These are phyloP conservation scores for Fagopyrum esculentum DNA, from an alignment of 148 eudicot species.

Conservation along the genomic window DNA sequence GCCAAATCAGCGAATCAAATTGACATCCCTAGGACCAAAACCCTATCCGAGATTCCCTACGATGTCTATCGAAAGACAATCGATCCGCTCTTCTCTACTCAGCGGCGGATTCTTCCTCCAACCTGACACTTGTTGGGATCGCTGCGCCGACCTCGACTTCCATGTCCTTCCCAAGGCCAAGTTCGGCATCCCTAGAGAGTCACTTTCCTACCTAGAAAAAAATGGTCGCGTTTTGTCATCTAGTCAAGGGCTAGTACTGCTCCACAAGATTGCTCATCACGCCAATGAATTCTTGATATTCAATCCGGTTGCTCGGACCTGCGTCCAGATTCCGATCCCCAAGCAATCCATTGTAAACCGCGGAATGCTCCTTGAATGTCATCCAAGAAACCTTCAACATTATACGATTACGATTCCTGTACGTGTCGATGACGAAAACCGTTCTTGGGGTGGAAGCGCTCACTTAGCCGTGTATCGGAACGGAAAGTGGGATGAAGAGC, in stretches of 20 bases:
- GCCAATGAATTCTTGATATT: neutral
- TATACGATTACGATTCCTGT: neutral
- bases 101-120: constrained; percentile 1
- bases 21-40: neutral
- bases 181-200: neutral
- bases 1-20: neutral
- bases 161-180: neutral
- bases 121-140: neutral
- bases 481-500: neutral
- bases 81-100: neutral
- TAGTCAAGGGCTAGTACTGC: neutral
- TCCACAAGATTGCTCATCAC: neutral
- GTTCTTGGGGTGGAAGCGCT: neutral
- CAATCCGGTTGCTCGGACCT: neutral
- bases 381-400: neutral
- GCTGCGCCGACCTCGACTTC: neutral
- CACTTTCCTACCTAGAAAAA: neutral
- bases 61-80: neutral
- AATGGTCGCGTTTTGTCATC: neutral
- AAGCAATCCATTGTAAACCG: neutral
- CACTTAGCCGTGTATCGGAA: neutral
- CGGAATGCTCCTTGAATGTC: neutral
- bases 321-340: neutral
- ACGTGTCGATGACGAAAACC: neutral
- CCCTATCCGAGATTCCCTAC: neutral